A percentile compares a stretch with the other conserved stretches of the same genome.
Evolutionary conservation across 345 rosid species (phyloP).

Genomic region (Hirschfeldia incana): DNA sequence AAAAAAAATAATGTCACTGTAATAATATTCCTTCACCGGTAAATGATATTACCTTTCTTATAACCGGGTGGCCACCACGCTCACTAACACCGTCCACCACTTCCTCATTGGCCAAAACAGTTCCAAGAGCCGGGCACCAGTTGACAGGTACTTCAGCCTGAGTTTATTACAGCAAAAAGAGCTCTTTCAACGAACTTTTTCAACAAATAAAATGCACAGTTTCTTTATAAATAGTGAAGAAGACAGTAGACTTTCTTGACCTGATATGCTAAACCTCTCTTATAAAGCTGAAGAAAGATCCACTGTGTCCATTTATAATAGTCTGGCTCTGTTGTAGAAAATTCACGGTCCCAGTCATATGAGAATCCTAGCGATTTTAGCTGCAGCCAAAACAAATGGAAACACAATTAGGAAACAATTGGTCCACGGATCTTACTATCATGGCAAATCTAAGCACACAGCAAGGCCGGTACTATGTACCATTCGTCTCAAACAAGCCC

Average conservation of each 20-base stretch:
- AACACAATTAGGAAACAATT: background rate
- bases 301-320: conserved; percentile 97
- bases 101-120: conserved; percentile 98
- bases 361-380: conserved; percentile 91
- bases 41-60: conserved; percentile 72
- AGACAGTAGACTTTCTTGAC: conserved; percentile 40
- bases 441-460: background rate
- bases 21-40: conserved; percentile 23
- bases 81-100: conserved; percentile 96
- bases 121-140: conserved; percentile 99
- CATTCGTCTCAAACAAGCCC: no score
- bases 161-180: conserved; percentile 18
- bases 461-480: no score
- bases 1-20: conserved; percentile 91
- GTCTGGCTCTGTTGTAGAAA: conserved; percentile 87
- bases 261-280: conserved; percentile 98
- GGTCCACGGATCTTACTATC: background rate
- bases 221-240: conserved; percentile 5
- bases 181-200: conserved; percentile 28
- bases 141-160: conserved; percentile 98
- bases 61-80: conserved; percentile 93
- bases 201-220: conserved; percentile 13
- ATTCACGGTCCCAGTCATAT: conserved; percentile 95
- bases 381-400: conserved; percentile 51
- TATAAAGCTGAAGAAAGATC: conserved; percentile 92